Evolutionary conservation across 169 alveolate species (phyloP), one percentile per base, ranked within the genome.

Genomic region (Plasmodium ovale): DNA sequence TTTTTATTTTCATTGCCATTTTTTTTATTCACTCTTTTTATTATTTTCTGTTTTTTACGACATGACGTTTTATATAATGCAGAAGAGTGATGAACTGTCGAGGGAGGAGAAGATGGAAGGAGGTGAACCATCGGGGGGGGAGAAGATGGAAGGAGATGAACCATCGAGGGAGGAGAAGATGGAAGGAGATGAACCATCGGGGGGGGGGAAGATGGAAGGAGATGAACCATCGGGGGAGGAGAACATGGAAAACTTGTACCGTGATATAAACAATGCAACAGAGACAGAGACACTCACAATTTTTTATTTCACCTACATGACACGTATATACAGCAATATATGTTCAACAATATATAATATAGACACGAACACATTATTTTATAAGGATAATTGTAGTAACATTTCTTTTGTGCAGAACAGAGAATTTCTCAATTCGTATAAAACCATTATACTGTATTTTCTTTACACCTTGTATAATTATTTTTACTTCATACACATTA

Each of bases 201-300:
- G 0, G 2, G 88, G 60, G 54, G 88, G 62, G 29, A 77, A 77
- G 42, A 12, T 77, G 5, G 69, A 77, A 14, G n/a, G n/a, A n/a
- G n/a, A n/a, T n/a, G n/a, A n/a, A n/a, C n/a, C n/a, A 54, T 60
- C n/a, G 19, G 29, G 0, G 2, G 88, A 74, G 54, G 88, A 77
- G 29, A 77, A 77, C 47, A 12, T 77, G 5, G 69, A 77, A 14
- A 35, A 19, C 37, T 9, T 77, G 16, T 77, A 33, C 29, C 7
- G n/a, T n/a, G 9, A 53, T 37, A 21, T 37, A 23, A 62, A 53
- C 10, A 53, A 31, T 3, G 19, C 44, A 1, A 6, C 1, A 0
- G 67, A 44, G 14, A 9, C 37, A 12, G 3, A 37, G 2, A n/a
- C 19, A 37, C 44, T 60, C 27, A 62, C 62, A 2, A n/a, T 53